Conservation (phyloP, 2,329 filamentous ascomycete genomes). For the Cladorrhinum sp. region DNA sequence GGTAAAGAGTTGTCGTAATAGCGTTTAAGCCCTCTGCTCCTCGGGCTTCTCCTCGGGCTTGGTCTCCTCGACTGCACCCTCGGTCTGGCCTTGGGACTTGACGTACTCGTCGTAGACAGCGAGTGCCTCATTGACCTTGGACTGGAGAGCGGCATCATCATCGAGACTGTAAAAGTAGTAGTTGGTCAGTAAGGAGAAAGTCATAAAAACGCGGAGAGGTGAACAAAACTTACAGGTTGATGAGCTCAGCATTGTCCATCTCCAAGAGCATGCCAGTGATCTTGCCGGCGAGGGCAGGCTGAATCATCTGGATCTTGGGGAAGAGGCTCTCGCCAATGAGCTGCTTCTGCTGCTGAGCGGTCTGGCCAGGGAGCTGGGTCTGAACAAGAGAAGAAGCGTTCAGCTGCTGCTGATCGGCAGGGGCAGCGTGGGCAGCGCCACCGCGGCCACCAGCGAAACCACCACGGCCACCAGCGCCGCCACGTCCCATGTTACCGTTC, state of each 20-base stretch:
- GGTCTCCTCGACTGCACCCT: conserved; percentile 42
- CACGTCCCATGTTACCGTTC: conserved; percentile 43
- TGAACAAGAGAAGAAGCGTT: conserved; percentile 49
- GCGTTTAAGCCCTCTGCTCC: conserved; percentile 53
- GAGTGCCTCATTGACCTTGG: conserved; percentile 97
- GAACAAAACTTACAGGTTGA: conserved; percentile 77
- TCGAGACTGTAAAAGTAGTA: conserved; percentile 65
- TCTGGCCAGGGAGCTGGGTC: conserved; percentile 52
- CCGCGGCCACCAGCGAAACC: conserved; percentile 44
- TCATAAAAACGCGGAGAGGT: background rate
- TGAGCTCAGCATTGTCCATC: conserved; percentile 95
- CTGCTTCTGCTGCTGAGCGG: conserved; percentile 89
- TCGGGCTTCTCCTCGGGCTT: conserved; percentile 49
- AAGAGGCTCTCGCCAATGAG: conserved; percentile 96
- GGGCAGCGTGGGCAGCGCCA: conserved; percentile 38
- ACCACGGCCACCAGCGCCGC: conserved; percentile 43
- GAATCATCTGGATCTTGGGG: conserved; percentile 94
- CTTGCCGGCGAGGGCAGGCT: conserved; percentile 95
- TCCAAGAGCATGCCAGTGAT: conserved; percentile 99
- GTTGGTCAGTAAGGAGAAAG: conserved; percentile 2
- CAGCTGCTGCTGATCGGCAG: conserved; percentile 39
- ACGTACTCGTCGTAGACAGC: conserved; percentile 98
- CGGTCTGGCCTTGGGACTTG: conserved; percentile 66
- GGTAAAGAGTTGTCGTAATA: conserved; percentile 15
- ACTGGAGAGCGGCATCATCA: conserved; percentile 81